Conservation (phyloP, 257 asterid species). For the Solanum appendiculatum region DNA sequence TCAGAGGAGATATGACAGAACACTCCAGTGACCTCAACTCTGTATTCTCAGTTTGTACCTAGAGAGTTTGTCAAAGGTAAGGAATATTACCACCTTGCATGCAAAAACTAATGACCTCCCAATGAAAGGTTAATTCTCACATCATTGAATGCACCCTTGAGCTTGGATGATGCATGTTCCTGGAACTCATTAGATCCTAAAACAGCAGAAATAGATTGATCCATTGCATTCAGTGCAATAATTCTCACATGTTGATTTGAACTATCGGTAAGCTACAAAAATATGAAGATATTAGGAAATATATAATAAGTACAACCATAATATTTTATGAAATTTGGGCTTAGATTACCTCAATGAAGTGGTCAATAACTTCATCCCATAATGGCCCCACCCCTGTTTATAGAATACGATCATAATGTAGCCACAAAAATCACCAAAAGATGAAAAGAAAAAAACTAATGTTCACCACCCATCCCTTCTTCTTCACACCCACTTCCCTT, state of each 20-base stretch:
- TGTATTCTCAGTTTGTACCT: constrained; percentile 34
- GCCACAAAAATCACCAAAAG: background rate
- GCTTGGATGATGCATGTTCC: constrained; percentile 33
- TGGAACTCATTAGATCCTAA: constrained; percentile 75
- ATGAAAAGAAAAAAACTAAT: background rate
- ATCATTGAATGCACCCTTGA: constrained; percentile 26
- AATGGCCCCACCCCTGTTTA: constrained; percentile 83
- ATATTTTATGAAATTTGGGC: background rate
- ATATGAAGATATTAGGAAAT: background rate
- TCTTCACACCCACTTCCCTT: background rate
- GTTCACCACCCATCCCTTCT: background rate
- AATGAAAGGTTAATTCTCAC: constrained; percentile 36
- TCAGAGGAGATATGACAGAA: constrained; percentile 76
- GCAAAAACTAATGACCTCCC: background rate
- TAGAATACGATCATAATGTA: background rate
- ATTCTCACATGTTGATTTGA: constrained; percentile 57
- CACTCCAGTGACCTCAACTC: constrained; percentile 74
- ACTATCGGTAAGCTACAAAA: constrained; percentile 83
- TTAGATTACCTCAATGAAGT: constrained; percentile 72
- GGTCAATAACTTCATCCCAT: constrained; percentile 85
- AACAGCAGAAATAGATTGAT: constrained; percentile 89
- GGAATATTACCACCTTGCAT: background rate
- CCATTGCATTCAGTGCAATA: constrained; percentile 87
- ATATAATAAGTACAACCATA: background rate
- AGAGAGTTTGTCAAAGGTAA: constrained; percentile 18